These are phyloP conservation scores for Syncephalastrum monosporum DNA, from an alignment of 371 early-diverging fungal species.

Conservation along the genomic window DNA sequence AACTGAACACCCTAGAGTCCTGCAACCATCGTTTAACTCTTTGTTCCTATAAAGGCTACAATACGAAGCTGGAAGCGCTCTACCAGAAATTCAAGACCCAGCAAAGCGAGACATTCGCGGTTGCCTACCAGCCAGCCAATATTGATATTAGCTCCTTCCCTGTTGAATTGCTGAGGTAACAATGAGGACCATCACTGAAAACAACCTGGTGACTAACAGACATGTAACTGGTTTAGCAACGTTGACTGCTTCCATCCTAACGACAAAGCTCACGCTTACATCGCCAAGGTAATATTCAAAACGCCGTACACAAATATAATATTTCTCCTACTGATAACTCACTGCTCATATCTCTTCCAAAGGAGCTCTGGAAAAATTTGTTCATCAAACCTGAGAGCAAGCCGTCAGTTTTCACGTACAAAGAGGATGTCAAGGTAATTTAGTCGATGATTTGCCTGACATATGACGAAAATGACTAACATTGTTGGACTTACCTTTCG, in stretches of 20 bases:
- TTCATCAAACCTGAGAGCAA: too few species aligned
- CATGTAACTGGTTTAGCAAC: slow-evolving; percentile 11
- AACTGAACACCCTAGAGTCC: too few species aligned
- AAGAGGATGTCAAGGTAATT: too few species aligned
- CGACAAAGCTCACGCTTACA: slow-evolving; percentile 9
- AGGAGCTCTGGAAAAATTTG: too few species aligned
- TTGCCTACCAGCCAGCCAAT: slow-evolving; percentile 11
- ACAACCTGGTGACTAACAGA: not conserved
- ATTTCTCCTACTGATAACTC: too few species aligned
- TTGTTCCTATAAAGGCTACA: slow-evolving; percentile 4
- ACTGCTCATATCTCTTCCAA: too few species aligned
- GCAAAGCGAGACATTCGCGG: slow-evolving; percentile 7
- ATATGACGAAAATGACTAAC: too few species aligned
- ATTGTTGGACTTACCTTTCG: too few species aligned
- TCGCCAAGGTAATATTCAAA: slow-evolving; percentile 7
- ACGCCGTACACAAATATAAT: too few species aligned
- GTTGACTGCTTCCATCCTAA: slow-evolving; percentile 20
- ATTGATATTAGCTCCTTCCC: slow-evolving; percentile 11
- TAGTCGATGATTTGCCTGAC: too few species aligned
- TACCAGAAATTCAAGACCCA: slow-evolving; percentile 12
- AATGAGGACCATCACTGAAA: too few species aligned
- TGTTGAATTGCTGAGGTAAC: slow-evolving; percentile 9
- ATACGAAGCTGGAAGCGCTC: slow-evolving; percentile 5
- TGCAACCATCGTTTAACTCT: not conserved
- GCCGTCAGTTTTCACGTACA: too few species aligned